Percentiles rank a stretch among this genome's conserved stretches.
Evolutionary conservation across 2,329 filamentous ascomycete species (phyloP).

Genomic region (Colletotrichum lupini): DNA sequence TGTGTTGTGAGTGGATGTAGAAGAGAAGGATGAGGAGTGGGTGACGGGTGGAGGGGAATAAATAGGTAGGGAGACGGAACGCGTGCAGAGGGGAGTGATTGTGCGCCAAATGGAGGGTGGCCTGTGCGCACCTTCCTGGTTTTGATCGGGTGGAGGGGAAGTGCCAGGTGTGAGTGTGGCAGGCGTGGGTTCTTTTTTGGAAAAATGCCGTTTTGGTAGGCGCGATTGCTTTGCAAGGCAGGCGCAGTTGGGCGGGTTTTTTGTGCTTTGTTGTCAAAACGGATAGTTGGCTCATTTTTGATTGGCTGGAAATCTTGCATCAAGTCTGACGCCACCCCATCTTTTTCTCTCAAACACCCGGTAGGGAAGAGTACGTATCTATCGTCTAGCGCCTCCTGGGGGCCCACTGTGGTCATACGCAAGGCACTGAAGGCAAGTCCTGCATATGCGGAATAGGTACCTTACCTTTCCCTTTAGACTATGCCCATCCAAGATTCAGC

Average conservation of each 20-base stretch:
- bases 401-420: background rate
- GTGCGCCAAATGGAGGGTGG: slow-evolving; percentile 31
- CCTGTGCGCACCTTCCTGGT: slow-evolving; percentile 25
- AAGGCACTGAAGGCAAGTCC: background rate
- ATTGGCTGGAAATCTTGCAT: slow-evolving; percentile 35
- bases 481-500: slow-evolving; percentile 14
- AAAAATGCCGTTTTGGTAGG: slow-evolving; percentile 31
- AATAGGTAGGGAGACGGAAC: slow-evolving; percentile 44
- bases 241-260: slow-evolving; percentile 7
- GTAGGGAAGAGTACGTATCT: slow-evolving; percentile 15
- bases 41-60: slow-evolving; percentile 44
- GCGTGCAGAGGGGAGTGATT: slow-evolving; percentile 41
- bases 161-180: background rate
- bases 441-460: background rate
- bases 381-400: background rate
- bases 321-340: slow-evolving; percentile 32
- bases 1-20: slow-evolving; percentile 54
- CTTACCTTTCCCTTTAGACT: background rate
- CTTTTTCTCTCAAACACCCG: slow-evolving; percentile 19
- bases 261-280: slow-evolving; percentile 26
- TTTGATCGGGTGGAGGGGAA: background rate
- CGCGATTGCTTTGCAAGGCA: slow-evolving; percentile 18
- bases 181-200: background rate
- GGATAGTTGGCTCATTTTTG: slow-evolving; percentile 31
- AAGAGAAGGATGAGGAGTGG: slow-evolving; percentile 39